Conservation (phyloP, 2,329 filamentous ascomycete species). For the Macrophomina tecta region DNA sequence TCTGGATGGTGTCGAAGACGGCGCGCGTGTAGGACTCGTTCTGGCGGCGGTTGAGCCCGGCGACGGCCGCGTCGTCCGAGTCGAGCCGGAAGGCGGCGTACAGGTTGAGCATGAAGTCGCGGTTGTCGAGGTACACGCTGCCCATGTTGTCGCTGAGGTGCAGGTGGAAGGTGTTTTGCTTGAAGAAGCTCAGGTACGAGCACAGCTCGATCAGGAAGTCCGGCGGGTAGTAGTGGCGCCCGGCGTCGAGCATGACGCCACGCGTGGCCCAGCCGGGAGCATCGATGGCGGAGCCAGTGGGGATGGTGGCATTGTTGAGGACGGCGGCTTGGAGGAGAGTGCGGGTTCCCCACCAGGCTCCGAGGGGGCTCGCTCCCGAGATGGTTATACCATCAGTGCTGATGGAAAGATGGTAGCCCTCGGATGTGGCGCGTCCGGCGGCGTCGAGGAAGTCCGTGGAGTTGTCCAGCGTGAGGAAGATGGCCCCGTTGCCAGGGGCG, state of each 20-base stretch:
- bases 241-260: constrained; percentile 56
- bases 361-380: constrained; percentile 60
- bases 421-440: constrained; percentile 49
- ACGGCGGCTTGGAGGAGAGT: constrained; percentile 60
- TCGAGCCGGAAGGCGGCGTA: constrained; percentile 63
- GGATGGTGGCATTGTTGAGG: constrained; percentile 48
- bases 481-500: constrained; percentile 26
- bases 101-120: constrained; percentile 55
- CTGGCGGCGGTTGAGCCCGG: constrained; percentile 55
- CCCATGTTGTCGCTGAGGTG: constrained; percentile 64
- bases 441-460: constrained; percentile 50
- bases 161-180: constrained; percentile 64
- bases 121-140: constrained; percentile 44
- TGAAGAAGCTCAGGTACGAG: constrained; percentile 66
- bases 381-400: constrained; percentile 45
- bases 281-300: constrained; percentile 54
- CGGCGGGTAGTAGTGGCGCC: constrained; percentile 62
- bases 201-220: constrained; percentile 64
- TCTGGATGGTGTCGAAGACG: constrained; percentile 45
- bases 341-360: constrained; percentile 65
- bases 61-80: constrained; percentile 56
- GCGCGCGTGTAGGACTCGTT: constrained; percentile 44
- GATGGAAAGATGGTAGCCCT: constrained; percentile 57
- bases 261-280: constrained; percentile 53
- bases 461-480: constrained; percentile 58